Conservation (phyloP, 257 asterid species). For the Ligustrum vulgare region DNA sequence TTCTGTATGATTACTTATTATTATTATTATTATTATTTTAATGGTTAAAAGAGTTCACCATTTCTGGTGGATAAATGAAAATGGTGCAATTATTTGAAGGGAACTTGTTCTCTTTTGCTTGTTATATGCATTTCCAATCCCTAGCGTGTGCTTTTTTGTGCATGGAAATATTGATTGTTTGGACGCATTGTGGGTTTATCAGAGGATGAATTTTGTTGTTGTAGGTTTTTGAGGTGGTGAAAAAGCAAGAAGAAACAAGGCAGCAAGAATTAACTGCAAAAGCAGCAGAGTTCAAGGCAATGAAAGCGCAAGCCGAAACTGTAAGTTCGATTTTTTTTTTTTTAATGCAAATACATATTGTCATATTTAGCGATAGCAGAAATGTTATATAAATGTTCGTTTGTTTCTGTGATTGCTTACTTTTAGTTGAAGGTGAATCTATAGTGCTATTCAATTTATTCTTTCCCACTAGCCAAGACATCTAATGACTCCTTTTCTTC, state of each 20-base stretch:
- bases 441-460: background rate
- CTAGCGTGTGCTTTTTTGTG: background rate
- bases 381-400: background rate
- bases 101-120: background rate
- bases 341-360: no score
- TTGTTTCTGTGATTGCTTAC: background rate
- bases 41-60: no score
- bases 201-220: constrained; percentile 20
- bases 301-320: constrained; percentile 74
- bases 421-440: background rate
- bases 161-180: background rate
- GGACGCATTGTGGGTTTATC: background rate
- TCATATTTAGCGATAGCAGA: no score
- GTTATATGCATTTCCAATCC: background rate
- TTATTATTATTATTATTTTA: no score
- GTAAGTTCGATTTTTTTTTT: constrained; percentile 42
- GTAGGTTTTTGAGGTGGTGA: constrained; percentile 59
- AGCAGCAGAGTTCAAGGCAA: constrained; percentile 64
- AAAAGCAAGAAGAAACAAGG: constrained; percentile 72
- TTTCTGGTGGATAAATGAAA: background rate
- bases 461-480: no score
- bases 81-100: background rate
- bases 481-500: background rate
- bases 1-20: no score
- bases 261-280: constrained; percentile 55